Evolutionary conservation across 768 basidiomycete genomes (phyloP).

Genomic region (Naganishia kalamii): DNA sequence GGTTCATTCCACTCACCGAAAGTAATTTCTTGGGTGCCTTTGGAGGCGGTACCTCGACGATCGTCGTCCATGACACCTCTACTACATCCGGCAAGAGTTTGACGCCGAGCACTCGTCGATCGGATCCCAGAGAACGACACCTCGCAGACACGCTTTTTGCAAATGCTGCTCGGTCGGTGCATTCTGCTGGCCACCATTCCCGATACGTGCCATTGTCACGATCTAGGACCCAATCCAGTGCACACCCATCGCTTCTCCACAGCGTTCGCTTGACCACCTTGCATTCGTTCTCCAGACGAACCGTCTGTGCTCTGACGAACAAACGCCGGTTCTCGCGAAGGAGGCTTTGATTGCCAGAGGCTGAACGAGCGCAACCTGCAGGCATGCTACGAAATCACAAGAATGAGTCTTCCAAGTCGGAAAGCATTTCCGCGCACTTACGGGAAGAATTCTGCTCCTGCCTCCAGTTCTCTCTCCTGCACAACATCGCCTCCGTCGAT

Average conservation of each 20-base stretch:
- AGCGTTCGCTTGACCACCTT: not conserved
- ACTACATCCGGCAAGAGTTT: not conserved
- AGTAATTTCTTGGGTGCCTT: not conserved
- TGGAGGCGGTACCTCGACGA: too few relatives aligned
- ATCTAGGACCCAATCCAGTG: slow-evolving; percentile 14
- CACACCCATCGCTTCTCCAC: slow-evolving; percentile 17
- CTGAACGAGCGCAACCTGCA: not conserved
- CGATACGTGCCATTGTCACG: not conserved
- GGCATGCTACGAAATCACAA: not conserved
- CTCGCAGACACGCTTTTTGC: not conserved
- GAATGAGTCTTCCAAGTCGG: not conserved
- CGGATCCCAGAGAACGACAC: not conserved
- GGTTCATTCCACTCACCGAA: not conserved
- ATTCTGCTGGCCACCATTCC: not conserved
- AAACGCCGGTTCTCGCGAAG: not conserved
- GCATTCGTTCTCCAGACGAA: not conserved
- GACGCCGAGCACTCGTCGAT: not conserved
- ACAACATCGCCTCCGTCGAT: not conserved
- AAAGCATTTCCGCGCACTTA: not conserved
- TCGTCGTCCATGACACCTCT: not conserved
- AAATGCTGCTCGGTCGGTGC: not conserved
- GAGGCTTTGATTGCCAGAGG: not conserved
- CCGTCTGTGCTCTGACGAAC: not conserved
- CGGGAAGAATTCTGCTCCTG: not conserved
- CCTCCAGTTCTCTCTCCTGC: not conserved